Base-by-base conservation (phyloP, 768 basidiomycete genomes). In the Trichaptum fuscoviolaceum region DNA sequence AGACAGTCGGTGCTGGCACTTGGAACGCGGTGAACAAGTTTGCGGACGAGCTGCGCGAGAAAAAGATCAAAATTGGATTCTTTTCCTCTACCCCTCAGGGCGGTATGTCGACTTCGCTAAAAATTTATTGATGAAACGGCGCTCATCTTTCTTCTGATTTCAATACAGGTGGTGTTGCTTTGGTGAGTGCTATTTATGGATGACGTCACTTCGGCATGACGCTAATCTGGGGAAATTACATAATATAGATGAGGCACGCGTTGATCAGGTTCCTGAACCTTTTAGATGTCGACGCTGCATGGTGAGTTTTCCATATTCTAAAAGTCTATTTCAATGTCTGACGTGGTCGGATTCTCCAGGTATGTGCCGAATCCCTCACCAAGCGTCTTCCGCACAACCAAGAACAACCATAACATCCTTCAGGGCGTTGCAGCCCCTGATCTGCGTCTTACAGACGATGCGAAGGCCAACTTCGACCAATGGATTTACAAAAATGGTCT, bases 61-160 rank as follows among this genome's bases (percentile, higher is more conserved):
- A 91, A 78, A 90, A 95, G 69, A 80, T 93, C 74, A 93, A 92
- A 77, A 92, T 96, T 69, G 90, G 89, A 25, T 96, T 96, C 85
- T 96, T 96, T 79, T 94, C 92, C 30, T 95, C 93, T 10, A 98
- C 96, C 7, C 95, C 95, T 12, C 94, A 96, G 80, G 95, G 95
- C 82, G 88, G 91, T 90, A 77, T 73, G 84, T 73, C 63, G 57
- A 68, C 67, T 64, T 61, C 63, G 42, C 15, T 2, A 52, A 63
- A 57, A 36, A 23, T 63, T 7, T 15, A 9, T 65, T 61, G 25
- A 42, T 35, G 27, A 61, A 62, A 64, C 34, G 64, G 6, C n/a
- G 26, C 63, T 42, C 18, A 63, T 63, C 36, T 62, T 64, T 35
- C 35, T 26, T 64, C 30, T 64, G 64, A 68, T 69, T 68, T 69